Conservation (phyloP, 75 land plant species). For the Adiantum capillusveneris region DNA sequence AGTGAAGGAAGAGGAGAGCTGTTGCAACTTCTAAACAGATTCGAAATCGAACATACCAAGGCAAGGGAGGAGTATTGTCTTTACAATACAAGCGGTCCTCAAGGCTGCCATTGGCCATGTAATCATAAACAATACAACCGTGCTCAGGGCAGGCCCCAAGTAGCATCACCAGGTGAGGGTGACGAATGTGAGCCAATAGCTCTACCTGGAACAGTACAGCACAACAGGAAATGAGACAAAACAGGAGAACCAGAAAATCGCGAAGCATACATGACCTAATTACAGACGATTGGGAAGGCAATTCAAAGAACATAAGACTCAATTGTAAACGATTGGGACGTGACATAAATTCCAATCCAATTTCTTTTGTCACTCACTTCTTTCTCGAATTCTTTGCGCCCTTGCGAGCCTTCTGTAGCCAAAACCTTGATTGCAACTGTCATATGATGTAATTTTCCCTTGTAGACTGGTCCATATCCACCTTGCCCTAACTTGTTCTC, state of each 20-base stretch:
- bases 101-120: constrained; percentile 70
- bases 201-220: constrained; percentile 30
- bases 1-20: constrained; percentile 41
- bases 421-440: constrained; percentile 43
- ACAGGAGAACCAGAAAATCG: constrained; percentile 35
- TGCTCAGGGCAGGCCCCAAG: constrained; percentile 56
- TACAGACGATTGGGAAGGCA: constrained; percentile 4
- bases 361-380: constrained; percentile 34
- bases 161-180: constrained; percentile 54
- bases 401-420: constrained; percentile 24
- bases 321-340: constrained; percentile 80
- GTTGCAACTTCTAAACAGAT: constrained; percentile 49
- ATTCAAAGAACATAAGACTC: constrained; percentile 29
- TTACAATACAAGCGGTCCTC: constrained; percentile 51
- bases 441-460: constrained; percentile 25
- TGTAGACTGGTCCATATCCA: constrained; percentile 54
- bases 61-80: constrained; percentile 33
- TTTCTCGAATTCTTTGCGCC: constrained; percentile 32
- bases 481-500: constrained; percentile 39
- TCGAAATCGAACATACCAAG: constrained; percentile 38
- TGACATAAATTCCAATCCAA: no score
- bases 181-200: constrained; percentile 42
- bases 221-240: no score
- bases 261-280: constrained; percentile 15
- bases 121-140: constrained; percentile 60